phyloP scores from a whole-genome alignment of 148 eudicot species.

The Rhododendron ferrugineum region DNA sequence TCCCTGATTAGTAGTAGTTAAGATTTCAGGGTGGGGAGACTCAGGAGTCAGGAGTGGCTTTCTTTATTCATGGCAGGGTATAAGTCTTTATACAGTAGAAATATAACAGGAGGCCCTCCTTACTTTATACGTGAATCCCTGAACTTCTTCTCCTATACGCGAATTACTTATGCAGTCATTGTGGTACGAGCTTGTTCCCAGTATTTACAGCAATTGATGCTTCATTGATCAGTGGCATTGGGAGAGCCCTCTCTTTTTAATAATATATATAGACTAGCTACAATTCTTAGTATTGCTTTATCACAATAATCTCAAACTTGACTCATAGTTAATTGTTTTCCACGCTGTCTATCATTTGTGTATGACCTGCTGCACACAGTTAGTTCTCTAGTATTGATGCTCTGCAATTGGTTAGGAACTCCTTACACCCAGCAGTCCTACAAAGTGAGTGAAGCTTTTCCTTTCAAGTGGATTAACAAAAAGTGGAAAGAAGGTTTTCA shows the following conservation, averaged over 20 bases:
- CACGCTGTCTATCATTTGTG: not conserved
- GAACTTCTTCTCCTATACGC: not conserved
- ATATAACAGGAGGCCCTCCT: not conserved
- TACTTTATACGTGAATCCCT: not conserved
- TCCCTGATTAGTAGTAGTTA: not conserved
- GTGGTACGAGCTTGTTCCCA: not conserved
- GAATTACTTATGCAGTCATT: not conserved
- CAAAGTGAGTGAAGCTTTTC: conserved; percentile 93
- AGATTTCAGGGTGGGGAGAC: not conserved
- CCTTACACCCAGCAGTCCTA: conserved; percentile 91
- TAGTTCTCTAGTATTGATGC: conserved; percentile 1
- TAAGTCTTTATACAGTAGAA: not conserved
- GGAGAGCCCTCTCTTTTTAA: not conserved
- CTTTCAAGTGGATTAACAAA: conserved; percentile 89
- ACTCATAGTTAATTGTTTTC: not conserved
- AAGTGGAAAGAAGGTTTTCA: conserved; percentile 93
- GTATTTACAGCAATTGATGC: not conserved
- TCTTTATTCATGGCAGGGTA: not conserved
- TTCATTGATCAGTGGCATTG: not conserved
- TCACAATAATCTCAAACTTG: not conserved
- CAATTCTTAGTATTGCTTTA: not conserved
- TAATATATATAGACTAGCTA: not conserved
- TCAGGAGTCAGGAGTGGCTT: not conserved
- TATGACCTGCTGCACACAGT: not conserved
- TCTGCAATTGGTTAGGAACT: conserved; percentile 45